Evolutionary conservation across 345 rosid species (phyloP).

Genomic region (Salix koriyanagi): DNA sequence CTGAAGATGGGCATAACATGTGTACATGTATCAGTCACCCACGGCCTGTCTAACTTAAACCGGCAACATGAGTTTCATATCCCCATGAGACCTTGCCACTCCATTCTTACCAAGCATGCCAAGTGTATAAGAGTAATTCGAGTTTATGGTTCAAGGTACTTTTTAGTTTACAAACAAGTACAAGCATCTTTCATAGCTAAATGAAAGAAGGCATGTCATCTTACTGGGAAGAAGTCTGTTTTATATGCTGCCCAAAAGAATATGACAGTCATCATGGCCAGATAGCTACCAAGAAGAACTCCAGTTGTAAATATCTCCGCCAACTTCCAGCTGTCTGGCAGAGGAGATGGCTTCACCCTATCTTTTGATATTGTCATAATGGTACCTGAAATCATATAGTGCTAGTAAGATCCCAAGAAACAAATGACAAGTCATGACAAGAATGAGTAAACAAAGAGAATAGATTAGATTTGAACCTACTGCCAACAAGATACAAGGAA

Average conservation of each 20-base stretch:
- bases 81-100: not conserved
- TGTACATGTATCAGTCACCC: not conserved
- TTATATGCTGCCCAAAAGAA: constrained; percentile 97
- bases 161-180: not conserved
- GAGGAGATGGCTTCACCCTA: constrained; percentile 97
- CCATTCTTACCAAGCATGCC: not conserved
- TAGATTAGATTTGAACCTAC: not conserved
- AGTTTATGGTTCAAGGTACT: not conserved
- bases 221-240: constrained; percentile 90
- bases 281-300: constrained; percentile 81
- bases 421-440: not conserved
- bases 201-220: constrained; percentile 11
- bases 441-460: not conserved
- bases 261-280: constrained; percentile 98
- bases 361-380: constrained; percentile 99
- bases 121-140: not conserved
- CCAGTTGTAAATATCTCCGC: constrained; percentile 93
- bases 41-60: not conserved
- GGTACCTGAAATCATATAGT: constrained; percentile 57
- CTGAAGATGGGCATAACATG: not conserved
- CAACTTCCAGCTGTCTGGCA: constrained; percentile 98
- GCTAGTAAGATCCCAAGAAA: constrained; percentile 12
- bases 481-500: not conserved
- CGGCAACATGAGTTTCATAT: not conserved
- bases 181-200: constrained; percentile 3